These are phyloP conservation scores for Medicago truncatula DNA, from an alignment of 306 rosid species.

Conservation along the genomic window MtrunA17r5.0-ANR NC_053047.1:35230001-35230500, in stretches of 20 bases:
- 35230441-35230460: no score
- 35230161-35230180: constrained; percentile 49
- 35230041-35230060: constrained; percentile 66
- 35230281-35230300: no score
- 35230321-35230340: no score
- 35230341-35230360: no score
- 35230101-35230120: constrained; percentile 82
- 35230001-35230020: neutral
- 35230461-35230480: no score
- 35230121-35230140: constrained; percentile 49
- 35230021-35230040: no score
- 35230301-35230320: no score
- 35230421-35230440: no score
- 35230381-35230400: no score
- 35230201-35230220: constrained; percentile 51
- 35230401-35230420: no score
- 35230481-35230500: no score
- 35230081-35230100: constrained; percentile 82
- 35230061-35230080: constrained; percentile 88
- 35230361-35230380: no score
- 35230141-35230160: constrained; percentile 39
- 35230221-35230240: constrained; percentile 56
- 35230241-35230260: constrained; percentile 72
- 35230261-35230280: constrained; percentile 83
- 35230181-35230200: constrained; percentile 69